Base-by-base conservation (phyloP, 2,329 filamentous ascomycete species). In the Harringtonia lauricola region DNA sequence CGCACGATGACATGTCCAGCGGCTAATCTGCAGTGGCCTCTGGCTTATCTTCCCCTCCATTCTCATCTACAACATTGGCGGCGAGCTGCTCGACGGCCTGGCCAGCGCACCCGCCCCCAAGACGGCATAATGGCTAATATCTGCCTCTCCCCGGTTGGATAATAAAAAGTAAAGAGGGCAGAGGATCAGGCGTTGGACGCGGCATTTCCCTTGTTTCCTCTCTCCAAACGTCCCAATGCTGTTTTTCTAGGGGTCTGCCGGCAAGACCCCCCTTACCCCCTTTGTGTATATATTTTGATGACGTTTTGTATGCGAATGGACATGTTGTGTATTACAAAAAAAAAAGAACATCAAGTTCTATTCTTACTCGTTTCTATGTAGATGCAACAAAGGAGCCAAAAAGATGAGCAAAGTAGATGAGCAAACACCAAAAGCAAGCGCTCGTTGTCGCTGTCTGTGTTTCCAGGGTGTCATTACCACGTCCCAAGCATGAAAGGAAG, bases 31-130 rank as follows among this genome's bases (percentile, higher is more conserved):
- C 44, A 79, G 74, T 49, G 73, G 72, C 48, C 60, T 66, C 1
- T 79, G 74, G 74, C 63, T 79, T 38, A 52, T 78, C 39, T 63
- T 70, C 29, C 66, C 74, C 0, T 54, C 67, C 4, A 70, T 72
- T 57, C 71, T 79, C 62, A 63, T 72, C 43, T 68, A 63, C 52
- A 57, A 57, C 5, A 55, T 76, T 36, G 72, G 72, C 22, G 49
- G 55, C 39, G 70, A 76, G 44, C 67, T 77, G 42, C 44, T 76
- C 41, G 55, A 66, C 15, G 68, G 64, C 0, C 58, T 78, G 29
- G 59, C 63, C 4, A 52, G 54, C 8, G 64, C 65, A 6, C 44
- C 49, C 6, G 55, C 57, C 22, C 46, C 55, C 44, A 72, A 71
- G 55, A 54, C 53, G 7, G 66, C 70, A 21, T 71, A 61, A 26